Evolutionary conservation across 306 rosid species (phyloP).

Genomic region (Begonia peltatifolia): DNA sequence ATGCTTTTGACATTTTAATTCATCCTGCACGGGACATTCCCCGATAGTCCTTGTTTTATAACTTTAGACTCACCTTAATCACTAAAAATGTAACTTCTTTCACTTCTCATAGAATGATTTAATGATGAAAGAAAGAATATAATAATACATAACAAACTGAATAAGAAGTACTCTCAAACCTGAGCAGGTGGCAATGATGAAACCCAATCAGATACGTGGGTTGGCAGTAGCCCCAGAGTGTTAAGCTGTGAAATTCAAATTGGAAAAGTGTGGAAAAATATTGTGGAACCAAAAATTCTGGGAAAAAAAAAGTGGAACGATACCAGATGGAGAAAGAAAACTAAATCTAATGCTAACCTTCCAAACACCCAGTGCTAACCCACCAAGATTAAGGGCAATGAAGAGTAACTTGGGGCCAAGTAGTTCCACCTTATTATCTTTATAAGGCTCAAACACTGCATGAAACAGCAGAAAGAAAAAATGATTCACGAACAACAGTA

Average conservation of each 20-base stretch:
- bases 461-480: background rate
- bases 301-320: background rate
- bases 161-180: slow-evolving; percentile 28
- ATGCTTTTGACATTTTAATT: background rate
- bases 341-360: slow-evolving; percentile 23
- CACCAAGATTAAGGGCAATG: slow-evolving; percentile 91
- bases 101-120: background rate
- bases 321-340: slow-evolving; percentile 1
- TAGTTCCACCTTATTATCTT: slow-evolving; percentile 85
- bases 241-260: slow-evolving; percentile 48
- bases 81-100: background rate
- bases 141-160: slow-evolving; percentile 2
- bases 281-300: background rate
- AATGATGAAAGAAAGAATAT: background rate
- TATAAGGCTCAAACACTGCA: slow-evolving; percentile 98
- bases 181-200: slow-evolving; percentile 85
- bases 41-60: background rate
- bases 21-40: no score
- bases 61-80: background rate
- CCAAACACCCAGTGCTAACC: slow-evolving; percentile 70
- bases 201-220: slow-evolving; percentile 96
- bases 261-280: background rate
- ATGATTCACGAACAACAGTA: no score
- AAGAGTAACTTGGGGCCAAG: slow-evolving; percentile 81
- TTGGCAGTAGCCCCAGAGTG: slow-evolving; percentile 90